Percentiles rank a stretch among this genome's conserved stretches.
phyloP scores from a whole-genome alignment of 495 filamentous ascomycete genomes.

The Penicillium crystallinum region DNA sequence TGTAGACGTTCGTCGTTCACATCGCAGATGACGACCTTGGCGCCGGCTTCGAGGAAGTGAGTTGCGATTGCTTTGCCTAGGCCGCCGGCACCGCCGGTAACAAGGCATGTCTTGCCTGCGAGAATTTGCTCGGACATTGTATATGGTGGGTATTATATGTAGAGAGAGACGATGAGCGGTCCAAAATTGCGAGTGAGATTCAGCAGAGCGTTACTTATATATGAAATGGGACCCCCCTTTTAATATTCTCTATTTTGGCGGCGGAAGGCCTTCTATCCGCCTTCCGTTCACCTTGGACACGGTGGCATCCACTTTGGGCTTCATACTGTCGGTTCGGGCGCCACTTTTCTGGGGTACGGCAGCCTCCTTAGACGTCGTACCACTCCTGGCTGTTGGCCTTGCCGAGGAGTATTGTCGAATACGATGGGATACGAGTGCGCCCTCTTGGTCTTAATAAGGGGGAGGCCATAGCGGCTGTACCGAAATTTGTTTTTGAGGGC shows the following conservation, averaged over 20 bases:
- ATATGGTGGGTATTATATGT: not conserved
- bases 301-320: not conserved
- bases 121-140: slow-evolving; percentile 23
- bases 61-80: slow-evolving; percentile 42
- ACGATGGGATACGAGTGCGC: not conserved
- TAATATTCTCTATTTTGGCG: slow-evolving; percentile 1
- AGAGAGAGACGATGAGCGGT: not conserved
- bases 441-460: not conserved
- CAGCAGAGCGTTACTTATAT: too few species aligned
- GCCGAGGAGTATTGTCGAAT: slow-evolving; percentile 9
- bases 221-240: not conserved
- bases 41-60: slow-evolving; percentile 33
- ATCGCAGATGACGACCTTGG: slow-evolving; percentile 42
- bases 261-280: slow-evolving; percentile 9
- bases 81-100: slow-evolving; percentile 40
- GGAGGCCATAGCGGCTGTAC: not conserved
- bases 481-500: too few species aligned
- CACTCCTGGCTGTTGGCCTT: not conserved
- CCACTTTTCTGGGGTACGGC: slow-evolving; percentile 2
- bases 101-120: slow-evolving; percentile 33
- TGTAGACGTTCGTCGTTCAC: slow-evolving; percentile 29
- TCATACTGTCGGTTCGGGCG: slow-evolving; percentile 3
- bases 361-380: not conserved
- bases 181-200: too few species aligned
- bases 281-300: slow-evolving; percentile 6